phyloP scores from a whole-genome alignment of 1,139 yeast species.

The Hansenula lynferdii region DNA sequence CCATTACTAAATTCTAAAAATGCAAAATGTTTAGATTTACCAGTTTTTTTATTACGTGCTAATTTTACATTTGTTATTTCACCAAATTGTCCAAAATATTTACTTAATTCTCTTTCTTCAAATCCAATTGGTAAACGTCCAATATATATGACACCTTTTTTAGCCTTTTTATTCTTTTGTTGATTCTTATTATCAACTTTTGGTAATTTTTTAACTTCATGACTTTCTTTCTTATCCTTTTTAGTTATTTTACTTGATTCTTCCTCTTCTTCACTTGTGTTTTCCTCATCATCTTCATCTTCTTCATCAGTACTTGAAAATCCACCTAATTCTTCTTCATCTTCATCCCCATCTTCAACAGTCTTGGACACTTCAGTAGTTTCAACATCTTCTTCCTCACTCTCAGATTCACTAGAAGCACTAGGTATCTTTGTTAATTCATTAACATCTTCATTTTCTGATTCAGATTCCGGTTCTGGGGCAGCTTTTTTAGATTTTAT shows the following conservation, averaged over 20 bases:
- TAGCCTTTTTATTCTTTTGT: slow-evolving; percentile 18
- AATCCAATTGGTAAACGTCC: slow-evolving; percentile 94
- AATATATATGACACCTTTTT: slow-evolving; percentile 71
- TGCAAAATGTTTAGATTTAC: slow-evolving; percentile 90
- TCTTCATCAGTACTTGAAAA: slow-evolving; percentile 23
- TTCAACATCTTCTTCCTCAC: slow-evolving; percentile 17
- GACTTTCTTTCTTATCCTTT: slow-evolving; percentile 19
- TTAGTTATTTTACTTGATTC: slow-evolving; percentile 8
- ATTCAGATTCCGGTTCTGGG: slow-evolving; percentile 18
- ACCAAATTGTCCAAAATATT: slow-evolving; percentile 89
- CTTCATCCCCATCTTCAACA: slow-evolving; percentile 20
- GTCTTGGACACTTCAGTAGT: slow-evolving; percentile 20
- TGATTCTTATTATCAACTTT: slow-evolving; percentile 19
- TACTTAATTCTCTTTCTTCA: slow-evolving; percentile 68
- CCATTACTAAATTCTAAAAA: slow-evolving; percentile 74
- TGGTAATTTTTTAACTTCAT: slow-evolving; percentile 22
- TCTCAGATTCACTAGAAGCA: slow-evolving; percentile 15
- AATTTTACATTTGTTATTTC: slow-evolving; percentile 69
- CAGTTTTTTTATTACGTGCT: slow-evolving; percentile 87
- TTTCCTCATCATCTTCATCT: slow-evolving; percentile 20
- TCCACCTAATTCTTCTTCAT: slow-evolving; percentile 28
- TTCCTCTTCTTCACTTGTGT: slow-evolving; percentile 24
- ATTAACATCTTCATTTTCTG: slow-evolving; percentile 22
- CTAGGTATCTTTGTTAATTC: slow-evolving; percentile 5
- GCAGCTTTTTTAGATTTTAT: slow-evolving; percentile 6